phyloP scores from a whole-genome alignment of 2,329 filamentous ascomycete genomes.

The Trichothecium sympodiale region DNA sequence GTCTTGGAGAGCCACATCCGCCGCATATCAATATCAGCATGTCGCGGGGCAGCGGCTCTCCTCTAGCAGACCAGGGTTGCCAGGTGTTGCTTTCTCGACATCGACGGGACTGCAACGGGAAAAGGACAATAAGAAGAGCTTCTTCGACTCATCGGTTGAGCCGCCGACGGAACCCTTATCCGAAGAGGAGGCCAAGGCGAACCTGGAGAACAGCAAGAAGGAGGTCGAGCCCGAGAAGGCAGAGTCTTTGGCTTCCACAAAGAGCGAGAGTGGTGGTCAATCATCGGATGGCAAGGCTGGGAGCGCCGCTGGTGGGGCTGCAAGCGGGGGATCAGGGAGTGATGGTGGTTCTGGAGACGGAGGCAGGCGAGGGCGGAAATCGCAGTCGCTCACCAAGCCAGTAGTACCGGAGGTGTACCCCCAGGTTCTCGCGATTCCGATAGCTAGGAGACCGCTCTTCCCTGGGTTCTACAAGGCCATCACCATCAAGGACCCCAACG shows the following conservation, averaged over 20 bases:
- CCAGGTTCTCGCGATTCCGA: conserved; percentile 94
- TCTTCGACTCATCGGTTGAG: conserved; percentile 37
- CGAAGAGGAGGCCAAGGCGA: conserved; percentile 41
- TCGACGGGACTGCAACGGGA: conserved; percentile 21
- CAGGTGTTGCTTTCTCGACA: conserved; percentile 24
- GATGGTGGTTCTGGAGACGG: conserved; percentile 41
- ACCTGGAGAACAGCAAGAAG: conserved; percentile 33
- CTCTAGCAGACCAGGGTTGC: conserved; percentile 14
- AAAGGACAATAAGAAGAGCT: conserved; percentile 28
- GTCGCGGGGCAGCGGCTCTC: conserved; percentile 21
- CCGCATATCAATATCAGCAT: conserved; percentile 15
- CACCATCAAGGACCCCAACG: conserved; percentile 86
- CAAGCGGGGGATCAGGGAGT: conserved; percentile 41
- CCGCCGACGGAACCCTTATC: conserved; percentile 33
- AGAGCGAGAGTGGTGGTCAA: conserved; percentile 25
- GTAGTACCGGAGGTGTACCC: conserved; percentile 91
- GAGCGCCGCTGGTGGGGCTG: conserved; percentile 32
- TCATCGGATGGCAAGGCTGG: conserved; percentile 40
- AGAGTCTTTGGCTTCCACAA: conserved; percentile 33
- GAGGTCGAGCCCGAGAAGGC: conserved; percentile 30
- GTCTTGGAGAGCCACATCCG: conserved; percentile 7
- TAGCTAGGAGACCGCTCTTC: conserved; percentile 85
- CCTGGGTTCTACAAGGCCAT: conserved; percentile 99
- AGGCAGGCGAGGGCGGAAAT: conserved; percentile 62
- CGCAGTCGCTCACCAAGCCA: conserved; percentile 69